Percentiles rank a stretch among this genome's conserved stretches.
Conservation (phyloP, 169 alveolate genomes). For the Toxoplasma gondii region DNA sequence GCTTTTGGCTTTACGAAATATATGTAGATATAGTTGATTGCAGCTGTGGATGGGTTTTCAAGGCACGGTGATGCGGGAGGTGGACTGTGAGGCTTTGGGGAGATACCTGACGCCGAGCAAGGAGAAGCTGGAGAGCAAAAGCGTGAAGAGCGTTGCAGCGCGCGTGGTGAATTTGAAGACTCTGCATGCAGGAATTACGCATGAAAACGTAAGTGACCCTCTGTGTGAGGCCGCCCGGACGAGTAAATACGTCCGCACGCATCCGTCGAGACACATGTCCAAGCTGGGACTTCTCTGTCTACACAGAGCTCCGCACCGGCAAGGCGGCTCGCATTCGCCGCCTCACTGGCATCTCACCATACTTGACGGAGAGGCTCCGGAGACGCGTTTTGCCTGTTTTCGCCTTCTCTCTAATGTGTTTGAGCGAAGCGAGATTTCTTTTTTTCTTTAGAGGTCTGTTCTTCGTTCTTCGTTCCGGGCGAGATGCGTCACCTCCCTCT, state of each 20-base stretch:
- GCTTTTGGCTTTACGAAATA: neutral
- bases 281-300: neutral
- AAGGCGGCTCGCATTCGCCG: no score
- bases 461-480: neutral
- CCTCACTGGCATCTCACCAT: no score
- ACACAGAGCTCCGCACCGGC: neutral
- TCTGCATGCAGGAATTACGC: constrained; percentile 68
- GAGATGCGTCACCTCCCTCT: neutral
- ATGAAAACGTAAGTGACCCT: constrained; percentile 70
- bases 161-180: constrained; percentile 72
- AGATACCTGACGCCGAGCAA: constrained; percentile 75
- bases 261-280: neutral
- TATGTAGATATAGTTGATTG: neutral
- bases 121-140: constrained; percentile 76
- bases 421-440: neutral
- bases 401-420: no score
- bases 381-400: no score
- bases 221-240: neutral
- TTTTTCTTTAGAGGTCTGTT: neutral
- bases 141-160: constrained; percentile 73
- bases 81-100: constrained; percentile 63
- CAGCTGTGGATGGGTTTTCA: neutral
- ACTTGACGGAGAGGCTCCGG: no score
- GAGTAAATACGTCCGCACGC: neutral
- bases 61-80: constrained; percentile 82